phyloP scores from a whole-genome alignment of 2,329 filamentous ascomycete species.

The Scorias spongiosa region DNA sequence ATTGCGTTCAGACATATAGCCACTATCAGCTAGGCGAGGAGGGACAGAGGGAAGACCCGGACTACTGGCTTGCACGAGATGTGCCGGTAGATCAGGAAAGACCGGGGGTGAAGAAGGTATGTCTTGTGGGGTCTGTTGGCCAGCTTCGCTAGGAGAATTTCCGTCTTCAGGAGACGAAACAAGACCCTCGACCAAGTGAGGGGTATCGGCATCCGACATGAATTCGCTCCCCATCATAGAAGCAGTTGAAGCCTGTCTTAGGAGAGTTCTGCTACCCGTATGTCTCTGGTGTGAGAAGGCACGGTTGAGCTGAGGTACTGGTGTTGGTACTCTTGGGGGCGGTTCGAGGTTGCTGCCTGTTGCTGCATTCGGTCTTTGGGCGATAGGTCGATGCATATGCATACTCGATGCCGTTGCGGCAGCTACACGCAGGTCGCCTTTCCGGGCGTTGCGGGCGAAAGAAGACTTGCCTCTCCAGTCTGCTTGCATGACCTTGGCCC shows the following conservation, averaged over 20 bases:
- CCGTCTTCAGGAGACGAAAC: conserved; percentile 31
- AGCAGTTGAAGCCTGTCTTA: conserved; percentile 16
- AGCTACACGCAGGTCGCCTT: conserved; percentile 62
- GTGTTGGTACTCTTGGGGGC: conserved; percentile 61
- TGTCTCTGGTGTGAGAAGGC: conserved; percentile 14
- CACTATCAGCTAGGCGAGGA: conserved; percentile 43
- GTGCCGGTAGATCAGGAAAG: conserved; percentile 35
- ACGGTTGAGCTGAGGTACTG: conserved; percentile 42
- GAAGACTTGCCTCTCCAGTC: conserved; percentile 56
- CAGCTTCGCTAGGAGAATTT: conserved; percentile 14
- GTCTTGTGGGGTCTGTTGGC: conserved; percentile 55
- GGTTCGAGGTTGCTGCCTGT: conserved; percentile 48
- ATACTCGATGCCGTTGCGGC: conserved; percentile 83
- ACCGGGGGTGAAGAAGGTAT: conserved; percentile 86
- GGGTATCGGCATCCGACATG: conserved; percentile 22
- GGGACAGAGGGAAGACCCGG: conserved; percentile 45
- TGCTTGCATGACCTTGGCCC: conserved; percentile 61
- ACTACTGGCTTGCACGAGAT: conserved; percentile 48
- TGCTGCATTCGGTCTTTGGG: conserved; percentile 33
- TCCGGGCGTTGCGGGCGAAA: conserved; percentile 47
- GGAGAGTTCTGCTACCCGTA: conserved; percentile 13
- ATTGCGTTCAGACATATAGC: conserved; percentile 49
- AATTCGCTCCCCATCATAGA: conserved; percentile 17
- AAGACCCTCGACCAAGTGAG: conserved; percentile 5
- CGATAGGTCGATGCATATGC: conserved; percentile 64